phyloP scores from a whole-genome alignment of 441 rosid genomes.

The Pelargonium hybrid region DNA sequence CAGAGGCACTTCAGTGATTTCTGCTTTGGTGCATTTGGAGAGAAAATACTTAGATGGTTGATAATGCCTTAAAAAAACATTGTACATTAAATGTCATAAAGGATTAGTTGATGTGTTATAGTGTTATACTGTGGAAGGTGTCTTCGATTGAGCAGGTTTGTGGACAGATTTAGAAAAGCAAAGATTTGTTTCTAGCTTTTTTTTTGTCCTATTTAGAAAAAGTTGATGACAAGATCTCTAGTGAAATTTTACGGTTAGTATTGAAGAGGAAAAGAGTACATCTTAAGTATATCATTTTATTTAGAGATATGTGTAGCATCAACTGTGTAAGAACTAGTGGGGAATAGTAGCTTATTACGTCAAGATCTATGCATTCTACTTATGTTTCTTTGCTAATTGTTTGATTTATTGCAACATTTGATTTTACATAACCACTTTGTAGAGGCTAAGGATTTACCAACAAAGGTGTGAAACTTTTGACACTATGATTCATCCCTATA shows the following conservation, averaged over 20 bases:
- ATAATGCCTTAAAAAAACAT: not conserved
- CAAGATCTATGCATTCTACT: not conserved
- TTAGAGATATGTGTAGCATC: not conserved
- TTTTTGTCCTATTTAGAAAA: no score
- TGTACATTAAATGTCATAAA: not conserved
- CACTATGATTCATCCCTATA: conserved; percentile 65
- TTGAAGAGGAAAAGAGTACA: not conserved
- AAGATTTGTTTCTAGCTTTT: not conserved
- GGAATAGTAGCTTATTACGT: not conserved
- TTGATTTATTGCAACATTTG: not conserved
- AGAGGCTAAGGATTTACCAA: conserved; percentile 85
- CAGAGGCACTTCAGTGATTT: no score
- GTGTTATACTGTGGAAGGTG: not conserved
- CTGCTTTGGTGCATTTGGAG: not conserved
- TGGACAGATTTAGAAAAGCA: not conserved
- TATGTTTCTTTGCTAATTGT: conserved; percentile 7
- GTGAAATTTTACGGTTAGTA: not conserved
- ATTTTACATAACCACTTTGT: conserved; percentile 16
- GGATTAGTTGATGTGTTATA: not conserved
- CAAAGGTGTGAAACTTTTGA: conserved; percentile 87
- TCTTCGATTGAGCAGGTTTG: not conserved
- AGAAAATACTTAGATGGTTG: not conserved
- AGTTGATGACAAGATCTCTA: not conserved
- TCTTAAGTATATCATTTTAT: not conserved
- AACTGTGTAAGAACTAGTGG: not conserved